Evolutionary conservation across 495 filamentous ascomycete species (phyloP).

Genomic region (Delitschia confertaspora): DNA sequence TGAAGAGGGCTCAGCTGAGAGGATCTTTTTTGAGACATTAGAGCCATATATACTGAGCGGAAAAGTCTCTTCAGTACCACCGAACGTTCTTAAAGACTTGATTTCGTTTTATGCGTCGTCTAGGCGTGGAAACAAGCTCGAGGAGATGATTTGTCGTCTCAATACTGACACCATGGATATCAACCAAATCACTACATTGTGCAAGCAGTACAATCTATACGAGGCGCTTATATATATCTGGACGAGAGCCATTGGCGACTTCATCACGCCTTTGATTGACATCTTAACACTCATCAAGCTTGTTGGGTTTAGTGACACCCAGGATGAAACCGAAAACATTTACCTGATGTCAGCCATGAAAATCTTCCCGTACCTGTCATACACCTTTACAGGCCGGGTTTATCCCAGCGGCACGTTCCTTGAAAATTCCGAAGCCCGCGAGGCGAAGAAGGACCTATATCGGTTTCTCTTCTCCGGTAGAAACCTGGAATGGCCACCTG

Average conservation of each 20-base stretch:
- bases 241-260: constrained; percentile 83
- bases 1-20: constrained; percentile 62
- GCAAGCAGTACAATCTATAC: constrained; percentile 82
- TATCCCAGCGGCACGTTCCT: constrained; percentile 80
- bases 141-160: constrained; percentile 90
- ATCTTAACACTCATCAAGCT: constrained; percentile 63
- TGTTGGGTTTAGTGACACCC: constrained; percentile 43
- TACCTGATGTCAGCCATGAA: constrained; percentile 63
- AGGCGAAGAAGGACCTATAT: constrained; percentile 80
- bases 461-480: constrained; percentile 86
- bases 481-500: constrained; percentile 55
- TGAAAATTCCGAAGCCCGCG: constrained; percentile 54
- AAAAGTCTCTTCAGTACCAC: constrained; percentile 65
- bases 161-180: constrained; percentile 87
- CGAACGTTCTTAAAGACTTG: constrained; percentile 75
- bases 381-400: constrained; percentile 77
- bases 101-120: constrained; percentile 68
- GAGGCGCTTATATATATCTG: constrained; percentile 96
- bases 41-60: constrained; percentile 78
- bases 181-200: constrained; percentile 82
- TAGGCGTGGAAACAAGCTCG: constrained; percentile 64
- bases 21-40: constrained; percentile 75
- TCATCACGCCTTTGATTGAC: constrained; percentile 81
- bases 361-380: constrained; percentile 91
- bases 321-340: constrained; percentile 38